Conservation (phyloP, 108 stramenopile genomes). For the Fragilariopsis cylindrus region DNA sequence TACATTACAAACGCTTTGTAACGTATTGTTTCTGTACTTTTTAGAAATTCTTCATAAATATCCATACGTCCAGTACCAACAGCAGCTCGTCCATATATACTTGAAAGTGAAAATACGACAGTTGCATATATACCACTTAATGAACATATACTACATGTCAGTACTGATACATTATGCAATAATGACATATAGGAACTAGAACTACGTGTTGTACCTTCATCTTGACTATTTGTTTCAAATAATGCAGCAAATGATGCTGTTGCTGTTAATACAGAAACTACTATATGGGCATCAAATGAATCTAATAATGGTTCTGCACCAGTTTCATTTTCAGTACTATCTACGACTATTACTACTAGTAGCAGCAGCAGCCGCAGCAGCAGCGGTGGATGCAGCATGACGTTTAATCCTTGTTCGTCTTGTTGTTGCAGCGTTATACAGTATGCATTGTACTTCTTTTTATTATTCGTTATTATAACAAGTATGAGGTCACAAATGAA, state of each 20-base stretch:
- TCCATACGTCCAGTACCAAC: not conserved
- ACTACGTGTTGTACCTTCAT: too few species aligned
- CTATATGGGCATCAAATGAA: conserved; percentile 14
- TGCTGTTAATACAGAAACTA: conserved; percentile 3
- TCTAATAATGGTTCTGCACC: not conserved
- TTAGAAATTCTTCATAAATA: not conserved
- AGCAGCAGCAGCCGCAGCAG: too few species aligned
- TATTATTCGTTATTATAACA: too few species aligned
- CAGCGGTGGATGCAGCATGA: too few species aligned
- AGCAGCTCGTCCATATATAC: conserved; percentile 5
- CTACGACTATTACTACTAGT: too few species aligned
- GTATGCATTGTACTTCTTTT: too few species aligned
- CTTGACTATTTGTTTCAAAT: not conserved
- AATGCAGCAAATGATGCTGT: conserved; percentile 13
- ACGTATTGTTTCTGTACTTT: not conserved
- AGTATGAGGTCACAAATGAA: too few species aligned
- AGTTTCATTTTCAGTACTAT: not conserved
- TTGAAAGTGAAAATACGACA: conserved; percentile 5
- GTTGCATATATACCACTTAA: conserved; percentile 9
- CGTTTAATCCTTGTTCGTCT: too few species aligned
- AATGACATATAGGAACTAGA: not conserved
- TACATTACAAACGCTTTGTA: not conserved
- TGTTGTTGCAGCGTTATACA: too few species aligned
- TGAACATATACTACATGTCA: not conserved
- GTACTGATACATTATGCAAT: not conserved